Base-by-base conservation (phyloP, 2,329 filamentous ascomycete species). In the Arthrobotrys entomopaga region DNA sequence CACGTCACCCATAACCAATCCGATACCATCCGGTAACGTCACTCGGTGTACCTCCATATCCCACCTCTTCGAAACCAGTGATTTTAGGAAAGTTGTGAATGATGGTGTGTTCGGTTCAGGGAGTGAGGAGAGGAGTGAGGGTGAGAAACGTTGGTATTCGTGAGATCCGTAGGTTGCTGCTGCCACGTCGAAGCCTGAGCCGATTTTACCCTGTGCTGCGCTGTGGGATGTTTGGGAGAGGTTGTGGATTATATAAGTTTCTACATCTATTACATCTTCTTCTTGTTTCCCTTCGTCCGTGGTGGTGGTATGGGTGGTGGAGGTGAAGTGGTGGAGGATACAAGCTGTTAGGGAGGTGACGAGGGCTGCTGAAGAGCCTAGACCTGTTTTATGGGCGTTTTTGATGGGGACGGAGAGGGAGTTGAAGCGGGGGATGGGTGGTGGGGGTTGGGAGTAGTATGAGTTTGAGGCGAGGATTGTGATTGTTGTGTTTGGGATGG, bases 151-250 rank as follows among this genome's bases (percentile, higher is more conserved):
- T 19, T 90, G 87, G 85, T 99, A 99, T 10, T 91, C 84, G 81
- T 92, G 97, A 15, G 91, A 93, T 15, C 95, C 95, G 81, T 92
- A 97, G 15, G 97, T 92, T 16, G 95, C 95, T 24, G 91, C 90
- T 0, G 94, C 95, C 60, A 99, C 91, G 80, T 99, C 95, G 81
- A 99, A 99, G 19, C 95, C 95, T 0, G 91, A 95, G 57, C 95
- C 95, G 16, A 99, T 89, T 82, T 99, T 99, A 22, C 95, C 95
- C 83, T 99, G 95, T 0, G 95, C 95, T 0, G 94, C 92, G 80
- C 94, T 97, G 83, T 99, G 95, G 2, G 92, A 90, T 0, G 91
- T 91, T 84, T 99, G 95, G 0, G 94, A 90, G 58, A 99, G 88
- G 82, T 98, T 98, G 84, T 99, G 95, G 63, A 97, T 86, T 52